Base-by-base conservation (phyloP, 768 basidiomycete species). In the Lyophyllum atratum region DNA sequence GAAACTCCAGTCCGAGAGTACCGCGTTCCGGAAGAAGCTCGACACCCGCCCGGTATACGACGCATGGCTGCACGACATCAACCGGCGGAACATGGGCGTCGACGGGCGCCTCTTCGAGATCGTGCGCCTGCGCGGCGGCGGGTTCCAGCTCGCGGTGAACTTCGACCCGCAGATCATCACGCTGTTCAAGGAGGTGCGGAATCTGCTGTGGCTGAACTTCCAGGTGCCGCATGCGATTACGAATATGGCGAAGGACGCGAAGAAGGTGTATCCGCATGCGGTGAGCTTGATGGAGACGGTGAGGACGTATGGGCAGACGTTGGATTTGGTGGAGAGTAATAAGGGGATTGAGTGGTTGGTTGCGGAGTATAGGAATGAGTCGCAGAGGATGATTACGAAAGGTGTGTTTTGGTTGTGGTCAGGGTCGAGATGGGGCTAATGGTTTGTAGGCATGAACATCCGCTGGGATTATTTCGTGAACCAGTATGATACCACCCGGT, bases 151-250 rank as follows among this genome's bases (percentile, higher is more conserved):
- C 2, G 90, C 90, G 8, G 95, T 98, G 61, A 98, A 98, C 71
- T 98, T 98, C 68, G 97, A 99, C 71, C 92, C 95, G 3, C 96
- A 98, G 74, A 94, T 96, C 62, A 98, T 99, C 72, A 96, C 92
- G 28, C 79, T 99, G 25, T 98, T 98, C 85, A 99, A 99, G 80
- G 97, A 98, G 71, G 94, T 97, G 31, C 82, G 97, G 56, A 97
- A 97, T 70, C 68, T 98, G 62, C 81, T 97, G 29, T 98, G 96
- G 96, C 81, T 98, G 59, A 91, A 91, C 59, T 98, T 96, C 75
- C 89, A 90, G 68, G 95, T 98, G 2, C 96, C 95, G 22, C 94
- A 98, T 75, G 86, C 90, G 51, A 93, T 92, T 60, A 89, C 89
- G 64, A 97, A 95, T 70, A 90, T 97, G 85, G 97, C 97, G 33